Percentiles rank a stretch among this genome's conserved stretches.
Conservation (phyloP, 306 rosid genomes). For the Cicer cuneatum region DNA sequence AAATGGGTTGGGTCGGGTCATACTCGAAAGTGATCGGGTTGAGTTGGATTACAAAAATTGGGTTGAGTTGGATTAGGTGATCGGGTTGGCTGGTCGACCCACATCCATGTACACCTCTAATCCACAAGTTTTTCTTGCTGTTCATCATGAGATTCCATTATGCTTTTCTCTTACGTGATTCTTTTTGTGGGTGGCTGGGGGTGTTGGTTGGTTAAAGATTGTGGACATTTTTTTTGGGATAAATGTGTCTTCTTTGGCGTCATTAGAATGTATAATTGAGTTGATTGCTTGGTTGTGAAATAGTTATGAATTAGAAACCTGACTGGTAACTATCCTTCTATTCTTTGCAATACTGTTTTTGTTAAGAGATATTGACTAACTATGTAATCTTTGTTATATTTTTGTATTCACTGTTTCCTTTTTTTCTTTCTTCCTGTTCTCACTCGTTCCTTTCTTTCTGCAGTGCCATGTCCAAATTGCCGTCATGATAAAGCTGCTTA, state of each 20-base stretch:
- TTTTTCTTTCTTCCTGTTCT: neutral
- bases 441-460: neutral
- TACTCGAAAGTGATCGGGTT: too few relatives aligned
- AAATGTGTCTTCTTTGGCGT: constrained; percentile 9
- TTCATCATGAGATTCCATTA: constrained; percentile 20
- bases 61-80: too few relatives aligned
- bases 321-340: neutral
- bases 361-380: neutral
- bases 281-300: neutral
- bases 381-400: neutral
- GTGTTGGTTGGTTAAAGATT: neutral
- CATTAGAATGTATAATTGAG: neutral
- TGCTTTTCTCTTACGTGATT: neutral
- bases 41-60: too few relatives aligned
- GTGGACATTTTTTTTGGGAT: neutral
- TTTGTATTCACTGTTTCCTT: neutral
- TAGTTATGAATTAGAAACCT: neutral
- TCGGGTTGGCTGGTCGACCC: too few relatives aligned
- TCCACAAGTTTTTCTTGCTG: neutral
- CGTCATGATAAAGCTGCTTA: constrained; percentile 56
- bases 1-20: too few relatives aligned
- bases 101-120: too few relatives aligned
- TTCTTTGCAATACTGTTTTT: neutral
- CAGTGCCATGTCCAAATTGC: constrained; percentile 66
- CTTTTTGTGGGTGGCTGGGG: neutral